Evolutionary conservation across 176 grass and related monocot species (phyloP).

Genomic region (Oryza punctata): DNA sequence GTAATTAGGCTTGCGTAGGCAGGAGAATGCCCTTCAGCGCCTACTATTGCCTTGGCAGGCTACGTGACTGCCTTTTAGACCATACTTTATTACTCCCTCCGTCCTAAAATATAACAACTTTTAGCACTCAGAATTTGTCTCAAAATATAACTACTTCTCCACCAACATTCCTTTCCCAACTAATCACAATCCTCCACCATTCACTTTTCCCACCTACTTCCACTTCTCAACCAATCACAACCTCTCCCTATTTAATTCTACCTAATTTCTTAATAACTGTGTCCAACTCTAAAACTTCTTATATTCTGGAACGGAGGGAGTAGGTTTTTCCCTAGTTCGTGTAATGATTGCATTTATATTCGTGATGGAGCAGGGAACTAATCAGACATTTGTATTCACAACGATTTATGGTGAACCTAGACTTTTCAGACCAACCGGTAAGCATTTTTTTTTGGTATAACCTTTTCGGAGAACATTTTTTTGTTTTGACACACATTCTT

Average conservation of each 20-base stretch:
- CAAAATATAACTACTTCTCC: too few species aligned
- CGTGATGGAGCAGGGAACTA: constrained; percentile 61
- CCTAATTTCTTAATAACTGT: too few species aligned
- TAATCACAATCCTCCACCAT: too few species aligned
- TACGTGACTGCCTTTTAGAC: neutral
- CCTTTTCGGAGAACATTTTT: neutral
- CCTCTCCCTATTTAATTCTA: too few species aligned
- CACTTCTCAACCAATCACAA: too few species aligned
- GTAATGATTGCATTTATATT: constrained; percentile 7
- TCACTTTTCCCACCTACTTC: too few species aligned
- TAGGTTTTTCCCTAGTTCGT: neutral
- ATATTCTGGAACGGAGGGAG: too few species aligned
- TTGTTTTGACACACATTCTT: neutral
- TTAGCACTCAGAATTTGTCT: too few species aligned
- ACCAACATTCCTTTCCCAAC: too few species aligned
- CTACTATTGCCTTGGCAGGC: neutral
- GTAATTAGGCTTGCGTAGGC: neutral
- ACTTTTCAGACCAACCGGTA: constrained; percentile 85
- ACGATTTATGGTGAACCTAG: constrained; percentile 74
- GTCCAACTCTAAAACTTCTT: too few species aligned
- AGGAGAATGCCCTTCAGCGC: too few species aligned
- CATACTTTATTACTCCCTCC: neutral
- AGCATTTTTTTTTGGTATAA: neutral
- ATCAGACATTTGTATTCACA: constrained; percentile 87
- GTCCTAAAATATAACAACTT: too few species aligned